Conservation (phyloP, 2,329 filamentous ascomycete species). For the Pyricularia grisea region DNA sequence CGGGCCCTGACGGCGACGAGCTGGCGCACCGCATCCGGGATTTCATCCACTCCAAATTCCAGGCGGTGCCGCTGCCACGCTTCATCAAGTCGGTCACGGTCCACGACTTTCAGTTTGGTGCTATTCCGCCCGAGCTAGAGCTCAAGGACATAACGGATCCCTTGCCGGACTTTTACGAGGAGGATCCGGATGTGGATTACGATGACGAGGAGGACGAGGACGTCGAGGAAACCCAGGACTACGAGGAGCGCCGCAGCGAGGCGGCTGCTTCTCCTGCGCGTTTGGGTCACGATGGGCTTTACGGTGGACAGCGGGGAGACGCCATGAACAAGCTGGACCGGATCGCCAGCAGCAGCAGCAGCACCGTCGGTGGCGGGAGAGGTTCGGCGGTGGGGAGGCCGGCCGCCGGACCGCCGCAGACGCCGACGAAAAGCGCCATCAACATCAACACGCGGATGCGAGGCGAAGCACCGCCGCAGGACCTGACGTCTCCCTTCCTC, state of each 20-base stretch:
- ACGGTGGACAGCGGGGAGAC: slow-evolving; percentile 10
- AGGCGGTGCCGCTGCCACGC: slow-evolving; percentile 79
- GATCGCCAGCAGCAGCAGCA: slow-evolving; percentile 12
- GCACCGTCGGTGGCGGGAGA: slow-evolving; percentile 10
- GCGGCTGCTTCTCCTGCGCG: slow-evolving; percentile 12
- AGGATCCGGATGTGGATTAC: slow-evolving; percentile 56
- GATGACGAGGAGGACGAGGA: slow-evolving; percentile 33
- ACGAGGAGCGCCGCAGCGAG: slow-evolving; percentile 12
- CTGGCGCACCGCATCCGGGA: slow-evolving; percentile 80
- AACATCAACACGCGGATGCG: slow-evolving; percentile 26
- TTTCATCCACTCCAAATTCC: slow-evolving; percentile 94
- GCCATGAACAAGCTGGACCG: slow-evolving; percentile 11
- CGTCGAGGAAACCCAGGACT: slow-evolving; percentile 22
- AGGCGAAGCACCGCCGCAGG: slow-evolving; percentile 17
- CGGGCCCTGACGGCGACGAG: slow-evolving; percentile 74
- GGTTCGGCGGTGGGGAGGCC: neutral
- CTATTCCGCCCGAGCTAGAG: slow-evolving; percentile 71
- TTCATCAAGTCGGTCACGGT: slow-evolving; percentile 97
- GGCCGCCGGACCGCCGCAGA: neutral
- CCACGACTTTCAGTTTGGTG: slow-evolving; percentile 88
- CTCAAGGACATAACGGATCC: slow-evolving; percentile 97
- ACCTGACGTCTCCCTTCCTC: slow-evolving; percentile 46
- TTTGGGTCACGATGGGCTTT: slow-evolving; percentile 15
- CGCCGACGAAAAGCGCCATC: neutral
- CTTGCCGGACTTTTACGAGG: slow-evolving; percentile 91